Conservation (phyloP, 2,329 filamentous ascomycete genomes). For the Cylindrodendrum hubeiense region DNA sequence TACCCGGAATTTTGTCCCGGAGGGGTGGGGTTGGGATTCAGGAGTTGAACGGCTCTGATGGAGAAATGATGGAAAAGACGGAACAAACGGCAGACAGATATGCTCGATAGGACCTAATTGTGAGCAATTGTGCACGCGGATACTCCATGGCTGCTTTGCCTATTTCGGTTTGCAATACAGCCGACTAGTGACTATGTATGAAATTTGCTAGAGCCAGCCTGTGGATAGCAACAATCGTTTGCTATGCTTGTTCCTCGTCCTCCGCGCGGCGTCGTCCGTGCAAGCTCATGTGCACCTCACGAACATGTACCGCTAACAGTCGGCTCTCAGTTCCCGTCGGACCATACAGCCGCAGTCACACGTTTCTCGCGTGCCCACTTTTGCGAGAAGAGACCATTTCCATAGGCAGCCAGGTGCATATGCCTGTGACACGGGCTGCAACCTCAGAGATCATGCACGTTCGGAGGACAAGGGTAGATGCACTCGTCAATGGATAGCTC, state of each 20-base stretch:
- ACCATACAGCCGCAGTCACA: background rate
- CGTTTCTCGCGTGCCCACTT: background rate
- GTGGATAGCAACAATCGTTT: no score
- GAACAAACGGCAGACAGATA: conserved; percentile 1
- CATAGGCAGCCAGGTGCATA: background rate
- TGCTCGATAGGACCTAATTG: conserved; percentile 14
- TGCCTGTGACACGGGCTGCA: background rate
- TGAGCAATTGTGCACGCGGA: conserved; percentile 16
- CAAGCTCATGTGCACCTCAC: background rate
- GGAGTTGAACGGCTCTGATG: background rate
- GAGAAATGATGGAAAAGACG: background rate
- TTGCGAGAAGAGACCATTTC: background rate
- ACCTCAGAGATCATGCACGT: background rate
- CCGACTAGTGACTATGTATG: background rate
- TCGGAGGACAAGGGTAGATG: background rate
- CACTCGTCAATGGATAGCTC: background rate
- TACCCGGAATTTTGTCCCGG: background rate
- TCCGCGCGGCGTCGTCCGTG: no score
- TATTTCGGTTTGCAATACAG: background rate
- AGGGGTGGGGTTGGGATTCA: background rate
- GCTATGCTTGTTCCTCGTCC: no score
- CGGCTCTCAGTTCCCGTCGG: background rate
- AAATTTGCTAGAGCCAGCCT: no score
- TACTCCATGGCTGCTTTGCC: background rate
- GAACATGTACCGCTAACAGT: no score